phyloP scores from a whole-genome alignment of 768 basidiomycete genomes.

The Russula abietina region DNA sequence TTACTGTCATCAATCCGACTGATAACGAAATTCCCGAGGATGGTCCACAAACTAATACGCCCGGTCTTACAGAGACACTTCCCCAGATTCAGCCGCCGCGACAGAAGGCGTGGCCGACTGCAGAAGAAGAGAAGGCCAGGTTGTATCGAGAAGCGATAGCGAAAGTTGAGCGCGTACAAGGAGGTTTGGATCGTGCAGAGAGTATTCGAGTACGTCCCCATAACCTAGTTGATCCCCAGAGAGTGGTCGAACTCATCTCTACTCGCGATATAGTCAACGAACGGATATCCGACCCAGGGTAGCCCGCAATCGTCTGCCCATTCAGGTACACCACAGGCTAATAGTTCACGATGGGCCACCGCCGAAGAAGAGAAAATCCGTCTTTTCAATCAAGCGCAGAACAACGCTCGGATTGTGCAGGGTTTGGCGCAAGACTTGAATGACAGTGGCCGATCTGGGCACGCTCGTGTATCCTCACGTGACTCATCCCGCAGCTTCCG shows the following conservation, averaged over 20 bases:
- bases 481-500: slow-evolving; percentile 21
- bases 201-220: slow-evolving; percentile 28
- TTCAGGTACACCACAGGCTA: slow-evolving; percentile 11
- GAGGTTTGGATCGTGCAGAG: slow-evolving; percentile 28
- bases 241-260: not conserved
- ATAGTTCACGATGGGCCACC: slow-evolving; percentile 44
- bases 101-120: slow-evolving; percentile 28
- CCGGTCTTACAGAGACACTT: not conserved
- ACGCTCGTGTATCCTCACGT: slow-evolving; percentile 16
- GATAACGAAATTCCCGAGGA: slow-evolving; percentile 39
- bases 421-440: slow-evolving; percentile 32
- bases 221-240: not conserved
- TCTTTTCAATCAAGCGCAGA: slow-evolving; percentile 64
- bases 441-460: slow-evolving; percentile 25
- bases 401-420: slow-evolving; percentile 56
- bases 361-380: slow-evolving; percentile 73
- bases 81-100: not conserved
- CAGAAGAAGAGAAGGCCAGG: slow-evolving; percentile 43
- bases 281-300: slow-evolving; percentile 9
- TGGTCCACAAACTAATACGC: slow-evolving; percentile 33
- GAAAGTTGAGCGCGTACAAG: slow-evolving; percentile 37
- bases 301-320: slow-evolving; percentile 27
- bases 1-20: slow-evolving; percentile 40
- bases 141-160: slow-evolving; percentile 39
- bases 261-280: not conserved